These are phyloP conservation scores for Aschersonia sp. DNA, from an alignment of 2,329 filamentous ascomycete genomes.

Conservation along the genomic window DNA sequence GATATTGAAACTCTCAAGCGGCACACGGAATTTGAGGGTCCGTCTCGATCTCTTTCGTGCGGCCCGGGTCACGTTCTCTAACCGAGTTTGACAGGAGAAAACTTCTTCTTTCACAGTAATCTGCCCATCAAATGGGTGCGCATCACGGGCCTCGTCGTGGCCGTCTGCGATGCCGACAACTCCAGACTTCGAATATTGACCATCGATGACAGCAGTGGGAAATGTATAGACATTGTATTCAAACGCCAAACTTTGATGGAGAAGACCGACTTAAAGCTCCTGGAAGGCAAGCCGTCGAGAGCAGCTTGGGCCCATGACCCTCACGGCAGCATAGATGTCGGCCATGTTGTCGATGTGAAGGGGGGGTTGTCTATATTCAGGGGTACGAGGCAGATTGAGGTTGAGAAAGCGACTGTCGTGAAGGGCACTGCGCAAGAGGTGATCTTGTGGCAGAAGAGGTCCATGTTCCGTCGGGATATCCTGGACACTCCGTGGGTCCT, in stretches of 20 bases:
- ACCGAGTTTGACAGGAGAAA: slow-evolving; percentile 21
- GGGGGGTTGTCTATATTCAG: slow-evolving; percentile 34
- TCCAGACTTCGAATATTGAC: slow-evolving; percentile 31
- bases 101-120: slow-evolving; percentile 53
- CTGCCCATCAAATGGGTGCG: slow-evolving; percentile 66
- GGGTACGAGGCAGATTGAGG: slow-evolving; percentile 33
- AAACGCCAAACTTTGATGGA: slow-evolving; percentile 1
- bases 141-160: slow-evolving; percentile 55
- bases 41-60: slow-evolving; percentile 1
- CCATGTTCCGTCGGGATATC: slow-evolving; percentile 32
- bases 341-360: slow-evolving; percentile 41
- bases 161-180: slow-evolving; percentile 33
- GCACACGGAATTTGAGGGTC: slow-evolving; percentile 39
- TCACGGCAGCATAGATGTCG: slow-evolving; percentile 28
- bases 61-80: neutral
- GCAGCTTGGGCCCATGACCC: slow-evolving; percentile 2
- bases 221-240: slow-evolving; percentile 33
- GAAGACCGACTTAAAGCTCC: neutral
- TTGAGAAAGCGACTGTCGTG: slow-evolving; percentile 33
- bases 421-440: slow-evolving; percentile 41
- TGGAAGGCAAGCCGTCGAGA: neutral
- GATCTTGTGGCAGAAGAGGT: slow-evolving; percentile 40
- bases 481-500: slow-evolving; percentile 41
- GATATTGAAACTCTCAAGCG: slow-evolving; percentile 34
- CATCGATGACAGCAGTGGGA: slow-evolving; percentile 51